phyloP scores from a whole-genome alignment of 192 early-diverging fungal species.

The Backusella tarrabulga region DNA sequence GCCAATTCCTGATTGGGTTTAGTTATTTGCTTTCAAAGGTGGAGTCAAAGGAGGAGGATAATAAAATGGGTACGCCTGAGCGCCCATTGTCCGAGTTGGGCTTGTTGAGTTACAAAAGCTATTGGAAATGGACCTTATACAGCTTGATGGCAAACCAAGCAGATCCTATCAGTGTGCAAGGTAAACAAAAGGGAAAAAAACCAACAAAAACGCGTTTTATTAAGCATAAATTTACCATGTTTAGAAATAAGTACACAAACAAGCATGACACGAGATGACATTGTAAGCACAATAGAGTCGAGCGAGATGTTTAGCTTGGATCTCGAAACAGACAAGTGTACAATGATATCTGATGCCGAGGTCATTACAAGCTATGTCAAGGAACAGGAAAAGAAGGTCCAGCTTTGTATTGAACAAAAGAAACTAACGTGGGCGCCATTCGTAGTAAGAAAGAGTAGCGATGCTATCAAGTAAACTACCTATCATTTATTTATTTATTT shows the following conservation, averaged over 20 bases:
- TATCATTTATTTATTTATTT: too few species aligned
- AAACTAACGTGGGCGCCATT: conserved; percentile 75
- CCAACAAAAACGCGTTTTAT: too few species aligned
- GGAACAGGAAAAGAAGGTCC: conserved; percentile 47
- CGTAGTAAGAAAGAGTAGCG: conserved; percentile 15
- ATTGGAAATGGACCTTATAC: conserved; percentile 79
- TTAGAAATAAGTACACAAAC: conserved; percentile 38
- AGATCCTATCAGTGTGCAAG: conserved; percentile 50
- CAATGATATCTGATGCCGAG: conserved; percentile 44
- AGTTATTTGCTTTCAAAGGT: conserved; percentile 67
- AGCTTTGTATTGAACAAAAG: conserved; percentile 50
- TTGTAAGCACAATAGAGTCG: conserved; percentile 71
- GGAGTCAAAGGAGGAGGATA: conserved; percentile 43
- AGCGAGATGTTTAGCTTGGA: conserved; percentile 46
- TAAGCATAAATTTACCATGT: not conserved
- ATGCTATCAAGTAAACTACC: too few species aligned
- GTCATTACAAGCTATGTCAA: conserved; percentile 43
- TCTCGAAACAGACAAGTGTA: conserved; percentile 21
- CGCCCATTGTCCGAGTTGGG: conserved; percentile 90
- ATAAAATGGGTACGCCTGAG: conserved; percentile 85
- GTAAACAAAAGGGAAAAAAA: conserved; percentile 23
- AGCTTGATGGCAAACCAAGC: conserved; percentile 59
- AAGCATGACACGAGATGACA: conserved; percentile 82
- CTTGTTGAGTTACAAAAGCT: conserved; percentile 78
- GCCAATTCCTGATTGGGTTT: conserved; percentile 89